Evolutionary conservation across 1,139 yeast species (phyloP), one percentile per base, ranked within the genome.

Genomic region (Suhomyces taliae): DNA sequence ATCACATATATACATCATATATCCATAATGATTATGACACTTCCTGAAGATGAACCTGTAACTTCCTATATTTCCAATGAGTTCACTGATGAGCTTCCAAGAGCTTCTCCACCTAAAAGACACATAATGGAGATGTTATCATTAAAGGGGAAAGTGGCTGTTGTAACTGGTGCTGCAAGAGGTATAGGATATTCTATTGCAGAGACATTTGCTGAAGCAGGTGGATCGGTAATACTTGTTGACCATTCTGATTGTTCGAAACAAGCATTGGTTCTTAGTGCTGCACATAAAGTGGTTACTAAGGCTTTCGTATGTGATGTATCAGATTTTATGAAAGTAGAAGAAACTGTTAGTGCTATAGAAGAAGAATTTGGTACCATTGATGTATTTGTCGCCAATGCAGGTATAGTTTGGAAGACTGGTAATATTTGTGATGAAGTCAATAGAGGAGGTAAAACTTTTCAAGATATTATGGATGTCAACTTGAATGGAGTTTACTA

Each of bases 131-230:
- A 57, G 3, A 48, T 54, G 36, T 57, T 58, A 42, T 60, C 66
- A 9, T 63, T 72, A 44, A 59, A 62, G 44, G 74, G 75, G 27
- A 70, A 69, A 52, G 66, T 65, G 14, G 72, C 78, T 2, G 58
- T 72, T 15, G 62, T 73, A 44, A 73, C 78, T 11, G 78, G 78
- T 14, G 74, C 71, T 27, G 65, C 74, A 26, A 58, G 72, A 42
- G 78, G 78, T 12, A 73, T 73, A 50, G 78, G 78, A 8, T 64
- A 62, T 39, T 69, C 70, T 11, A 66, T 70, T 46, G 75, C 77
- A 26, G 59, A 60, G 45, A 75, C 70, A 1, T 62, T 67, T 36
- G 78, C 77, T 15, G 68, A 71, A 48, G 70, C 76, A 9, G 78
- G 78, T 12, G 74, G 29, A 12, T 26, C 39, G 4, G 39, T 36